Evolutionary conservation across 495 filamentous ascomycete species (phyloP).

Genomic region (Acidiella bohemica): DNA sequence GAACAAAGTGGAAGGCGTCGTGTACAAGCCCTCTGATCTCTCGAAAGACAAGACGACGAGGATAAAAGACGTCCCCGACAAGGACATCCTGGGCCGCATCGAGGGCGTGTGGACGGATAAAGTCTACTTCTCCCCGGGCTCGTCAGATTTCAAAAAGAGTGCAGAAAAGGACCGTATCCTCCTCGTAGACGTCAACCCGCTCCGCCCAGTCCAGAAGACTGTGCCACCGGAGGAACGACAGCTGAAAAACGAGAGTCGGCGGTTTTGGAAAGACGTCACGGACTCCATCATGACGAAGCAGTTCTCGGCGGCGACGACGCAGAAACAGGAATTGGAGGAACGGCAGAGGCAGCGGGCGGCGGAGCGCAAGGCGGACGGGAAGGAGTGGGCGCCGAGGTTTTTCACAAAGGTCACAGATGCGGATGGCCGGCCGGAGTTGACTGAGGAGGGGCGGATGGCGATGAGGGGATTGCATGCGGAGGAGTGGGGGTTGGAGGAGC

Average conservation of each 20-base stretch:
- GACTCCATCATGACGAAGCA: slow-evolving; percentile 75
- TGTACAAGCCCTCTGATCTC: slow-evolving; percentile 70
- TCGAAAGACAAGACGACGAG: slow-evolving; percentile 59
- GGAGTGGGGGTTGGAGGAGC: slow-evolving; percentile 9
- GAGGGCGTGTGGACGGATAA: slow-evolving; percentile 72
- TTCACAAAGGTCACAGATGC: slow-evolving; percentile 65
- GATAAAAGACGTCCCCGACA: slow-evolving; percentile 73
- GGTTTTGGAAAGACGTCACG: slow-evolving; percentile 78
- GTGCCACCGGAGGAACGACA: slow-evolving; percentile 63
- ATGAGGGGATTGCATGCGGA: slow-evolving; percentile 48
- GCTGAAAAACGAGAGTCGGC: slow-evolving; percentile 78
- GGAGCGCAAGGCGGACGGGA: slow-evolving; percentile 51
- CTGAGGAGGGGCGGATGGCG: slow-evolving; percentile 57
- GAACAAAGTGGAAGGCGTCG: slow-evolving; percentile 78
- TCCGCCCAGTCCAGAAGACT: slow-evolving; percentile 61
- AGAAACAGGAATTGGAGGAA: slow-evolving; percentile 88
- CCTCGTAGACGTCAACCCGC: slow-evolving; percentile 72
- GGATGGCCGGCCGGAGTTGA: slow-evolving; percentile 64
- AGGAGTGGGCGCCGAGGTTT: slow-evolving; percentile 76
- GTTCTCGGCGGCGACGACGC: slow-evolving; percentile 65
- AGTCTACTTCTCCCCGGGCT: slow-evolving; percentile 45
- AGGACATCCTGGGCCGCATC: slow-evolving; percentile 69
- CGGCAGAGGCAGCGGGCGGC: slow-evolving; percentile 70
- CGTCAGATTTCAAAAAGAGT: slow-evolving; percentile 32
- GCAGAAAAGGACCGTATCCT: slow-evolving; percentile 28